Percentiles rank a stretch among this genome's conserved stretches.
Evolutionary conservation across 495 filamentous ascomycete genomes (phyloP).

Genomic region (Lepidopterella palustris): DNA sequence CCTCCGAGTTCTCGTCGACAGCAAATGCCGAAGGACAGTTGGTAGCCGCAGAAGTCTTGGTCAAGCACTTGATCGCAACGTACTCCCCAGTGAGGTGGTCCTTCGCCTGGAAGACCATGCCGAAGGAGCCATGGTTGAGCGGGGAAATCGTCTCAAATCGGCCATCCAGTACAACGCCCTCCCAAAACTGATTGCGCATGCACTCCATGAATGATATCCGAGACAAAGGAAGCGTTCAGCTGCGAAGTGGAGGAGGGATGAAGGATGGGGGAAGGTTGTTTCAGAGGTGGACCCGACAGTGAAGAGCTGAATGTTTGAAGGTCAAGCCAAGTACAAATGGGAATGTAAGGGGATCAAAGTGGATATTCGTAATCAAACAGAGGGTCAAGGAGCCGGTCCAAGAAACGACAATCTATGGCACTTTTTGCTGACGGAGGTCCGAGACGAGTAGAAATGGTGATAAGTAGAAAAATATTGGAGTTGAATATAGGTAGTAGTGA

Average conservation of each 20-base stretch:
- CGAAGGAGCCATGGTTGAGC: conserved; percentile 97
- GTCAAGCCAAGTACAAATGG: neutral
- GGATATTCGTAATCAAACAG: conserved; percentile 20
- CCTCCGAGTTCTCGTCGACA: conserved; percentile 79
- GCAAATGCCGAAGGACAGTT: conserved; percentile 47
- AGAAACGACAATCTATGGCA: conserved; percentile 24
- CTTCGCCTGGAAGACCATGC: conserved; percentile 90
- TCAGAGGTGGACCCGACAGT: conserved; percentile 2
- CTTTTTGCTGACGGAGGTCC: conserved; percentile 28
- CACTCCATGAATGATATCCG: conserved; percentile 35
- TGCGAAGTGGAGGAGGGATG: too few relatives aligned
- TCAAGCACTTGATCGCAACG: conserved; percentile 91
- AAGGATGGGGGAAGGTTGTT: too few relatives aligned
- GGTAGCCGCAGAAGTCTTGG: conserved; percentile 59
- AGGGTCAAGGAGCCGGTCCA: conserved; percentile 18
- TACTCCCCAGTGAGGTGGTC: conserved; percentile 66
- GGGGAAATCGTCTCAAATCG: conserved; percentile 87
- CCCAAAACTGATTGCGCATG: conserved; percentile 38
- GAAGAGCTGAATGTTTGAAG: conserved; percentile 1
- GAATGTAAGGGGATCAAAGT: neutral
- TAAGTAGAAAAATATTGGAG: conserved; percentile 11
- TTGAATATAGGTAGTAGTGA: neutral
- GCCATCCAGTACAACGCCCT: conserved; percentile 38
- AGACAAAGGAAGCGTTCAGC: conserved; percentile 1
- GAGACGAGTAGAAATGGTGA: conserved; percentile 21